phyloP scores from a whole-genome alignment of 305 asterid species.

The Petunia hybrid region DNA sequence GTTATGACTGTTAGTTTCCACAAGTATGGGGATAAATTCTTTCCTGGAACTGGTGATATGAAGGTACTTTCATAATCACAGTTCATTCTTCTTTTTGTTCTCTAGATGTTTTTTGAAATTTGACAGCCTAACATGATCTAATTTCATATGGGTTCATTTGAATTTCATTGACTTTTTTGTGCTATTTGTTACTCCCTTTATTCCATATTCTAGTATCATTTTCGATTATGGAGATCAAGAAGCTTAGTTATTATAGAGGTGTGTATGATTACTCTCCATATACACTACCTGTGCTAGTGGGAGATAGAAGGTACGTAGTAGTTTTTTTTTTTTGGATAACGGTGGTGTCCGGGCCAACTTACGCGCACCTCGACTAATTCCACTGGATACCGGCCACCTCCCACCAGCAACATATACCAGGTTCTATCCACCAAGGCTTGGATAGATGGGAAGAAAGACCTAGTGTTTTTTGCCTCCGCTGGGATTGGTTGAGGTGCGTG shows the following conservation, averaged over 20 bases:
- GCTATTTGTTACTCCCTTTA: neutral
- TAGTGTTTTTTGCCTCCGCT: too few relatives aligned
- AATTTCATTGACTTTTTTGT: neutral
- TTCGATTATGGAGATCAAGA: slow-evolving; percentile 1
- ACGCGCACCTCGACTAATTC: too few relatives aligned
- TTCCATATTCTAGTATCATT: neutral
- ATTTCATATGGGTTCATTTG: neutral
- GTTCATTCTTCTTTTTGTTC: slow-evolving; percentile 36
- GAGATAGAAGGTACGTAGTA: neutral
- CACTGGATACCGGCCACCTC: too few relatives aligned
- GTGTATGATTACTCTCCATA: neutral
- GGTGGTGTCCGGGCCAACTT: too few relatives aligned
- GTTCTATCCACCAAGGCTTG: too few relatives aligned
- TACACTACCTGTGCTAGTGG: neutral
- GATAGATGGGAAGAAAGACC: too few relatives aligned
- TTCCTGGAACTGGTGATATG: slow-evolving; percentile 98
- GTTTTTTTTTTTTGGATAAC: too few relatives aligned
- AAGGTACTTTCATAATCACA: slow-evolving; percentile 67
- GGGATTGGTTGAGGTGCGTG: neutral
- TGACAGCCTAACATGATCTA: neutral
- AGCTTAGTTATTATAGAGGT: slow-evolving; percentile 10
- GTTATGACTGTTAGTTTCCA: slow-evolving; percentile 99
- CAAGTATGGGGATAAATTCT: slow-evolving; percentile 94
- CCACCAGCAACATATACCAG: too few relatives aligned
- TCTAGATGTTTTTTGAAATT: neutral